phyloP scores from a whole-genome alignment of 257 asterid species.

The Nicotiana undulata region DNA sequence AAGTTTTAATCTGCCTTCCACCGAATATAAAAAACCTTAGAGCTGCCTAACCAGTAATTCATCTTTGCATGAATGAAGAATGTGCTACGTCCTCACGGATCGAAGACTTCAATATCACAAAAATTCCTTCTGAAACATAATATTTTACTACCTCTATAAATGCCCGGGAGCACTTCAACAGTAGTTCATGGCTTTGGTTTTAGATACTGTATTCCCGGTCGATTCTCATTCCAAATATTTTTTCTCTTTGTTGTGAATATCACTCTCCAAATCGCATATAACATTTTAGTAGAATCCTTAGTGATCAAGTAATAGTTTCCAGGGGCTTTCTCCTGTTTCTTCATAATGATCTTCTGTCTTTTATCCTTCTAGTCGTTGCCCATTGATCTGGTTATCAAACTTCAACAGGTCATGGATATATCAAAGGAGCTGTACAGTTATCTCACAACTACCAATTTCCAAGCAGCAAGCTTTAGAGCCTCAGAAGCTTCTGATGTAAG shows the following conservation, averaged over 20 bases:
- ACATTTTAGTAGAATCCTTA: neutral
- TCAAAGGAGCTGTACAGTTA: constrained; percentile 50
- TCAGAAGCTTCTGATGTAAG: constrained; percentile 43
- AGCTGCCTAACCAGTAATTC: neutral
- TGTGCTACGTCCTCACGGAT: neutral
- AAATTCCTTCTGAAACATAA: neutral
- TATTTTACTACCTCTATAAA: neutral
- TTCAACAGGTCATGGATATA: constrained; percentile 59
- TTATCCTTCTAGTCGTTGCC: neutral
- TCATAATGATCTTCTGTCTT: neutral
- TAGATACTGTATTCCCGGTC: neutral
- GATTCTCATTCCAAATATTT: neutral
- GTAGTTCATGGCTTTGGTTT: neutral
- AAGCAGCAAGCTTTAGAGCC: constrained; percentile 33
- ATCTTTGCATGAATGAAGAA: neutral
- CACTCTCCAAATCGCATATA: neutral
- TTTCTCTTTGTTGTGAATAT: neutral
- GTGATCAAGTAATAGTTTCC: neutral
- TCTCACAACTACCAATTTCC: constrained; percentile 36
- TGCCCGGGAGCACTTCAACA: neutral
- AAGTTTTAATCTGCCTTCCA: neutral
- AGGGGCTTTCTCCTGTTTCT: neutral
- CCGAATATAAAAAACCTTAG: neutral
- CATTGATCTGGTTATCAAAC: neutral
- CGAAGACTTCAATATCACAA: neutral